A percentile compares a stretch with the other conserved stretches of the same genome.
phyloP scores from a whole-genome alignment of 345 rosid genomes.

The Trapa incisa region DNA sequence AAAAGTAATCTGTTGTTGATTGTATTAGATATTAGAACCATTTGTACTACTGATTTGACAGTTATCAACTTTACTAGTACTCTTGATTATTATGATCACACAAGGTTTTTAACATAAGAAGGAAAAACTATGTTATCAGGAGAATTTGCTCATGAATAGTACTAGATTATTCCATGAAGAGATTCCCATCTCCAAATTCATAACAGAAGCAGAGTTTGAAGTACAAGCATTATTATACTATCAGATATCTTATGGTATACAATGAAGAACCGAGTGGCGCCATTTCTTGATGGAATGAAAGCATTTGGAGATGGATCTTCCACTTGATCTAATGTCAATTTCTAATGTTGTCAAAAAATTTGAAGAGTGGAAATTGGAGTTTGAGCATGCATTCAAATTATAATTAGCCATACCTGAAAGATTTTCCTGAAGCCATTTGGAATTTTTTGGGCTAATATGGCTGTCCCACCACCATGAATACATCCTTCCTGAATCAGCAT shows the following conservation, averaged over 20 bases:
- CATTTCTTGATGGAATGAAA: not conserved
- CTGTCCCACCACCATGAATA: conserved; percentile 99
- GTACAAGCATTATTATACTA: no score
- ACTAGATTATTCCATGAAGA: not conserved
- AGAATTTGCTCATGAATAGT: not conserved
- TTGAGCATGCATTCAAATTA: not conserved
- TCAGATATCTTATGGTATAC: not conserved
- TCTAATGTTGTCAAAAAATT: not conserved
- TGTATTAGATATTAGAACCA: not conserved
- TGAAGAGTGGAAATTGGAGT: not conserved
- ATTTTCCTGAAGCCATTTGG: conserved; percentile 96
- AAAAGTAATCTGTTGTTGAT: not conserved
- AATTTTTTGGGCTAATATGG: conserved; percentile 86
- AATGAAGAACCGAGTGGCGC: not conserved
- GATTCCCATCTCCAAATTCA: no score
- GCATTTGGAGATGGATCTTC: not conserved
- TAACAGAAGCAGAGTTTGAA: not conserved
- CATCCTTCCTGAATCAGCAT: conserved; percentile 40
- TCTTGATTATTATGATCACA: not conserved
- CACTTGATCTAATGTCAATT: not conserved
- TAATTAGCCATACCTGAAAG: conserved; percentile 52
- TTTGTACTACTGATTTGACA: not conserved
- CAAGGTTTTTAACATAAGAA: not conserved
- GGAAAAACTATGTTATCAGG: not conserved
- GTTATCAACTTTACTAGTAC: not conserved